phyloP scores from a whole-genome alignment of 495 filamentous ascomycete genomes.

The Tricharina praecox region DNA sequence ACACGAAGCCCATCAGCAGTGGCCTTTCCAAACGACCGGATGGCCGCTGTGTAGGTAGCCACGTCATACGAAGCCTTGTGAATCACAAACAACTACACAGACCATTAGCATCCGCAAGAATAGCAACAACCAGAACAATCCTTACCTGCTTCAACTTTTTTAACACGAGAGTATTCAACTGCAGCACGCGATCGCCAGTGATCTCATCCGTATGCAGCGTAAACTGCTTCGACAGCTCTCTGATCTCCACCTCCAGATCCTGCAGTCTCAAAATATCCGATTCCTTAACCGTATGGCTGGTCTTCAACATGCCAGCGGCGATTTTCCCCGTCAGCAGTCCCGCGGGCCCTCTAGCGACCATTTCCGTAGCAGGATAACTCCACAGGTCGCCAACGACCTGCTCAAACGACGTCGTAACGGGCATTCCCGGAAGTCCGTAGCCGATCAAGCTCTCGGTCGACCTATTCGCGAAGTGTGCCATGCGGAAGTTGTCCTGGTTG shows the following conservation, averaged over 20 bases:
- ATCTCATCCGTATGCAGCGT: constrained; percentile 19
- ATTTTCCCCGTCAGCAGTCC: constrained; percentile 1
- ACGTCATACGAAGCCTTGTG: background rate
- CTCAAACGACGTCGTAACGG: constrained; percentile 12
- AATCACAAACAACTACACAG: constrained; percentile 8
- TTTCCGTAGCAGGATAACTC: background rate
- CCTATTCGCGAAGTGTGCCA: constrained; percentile 21
- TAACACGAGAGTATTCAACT: constrained; percentile 12
- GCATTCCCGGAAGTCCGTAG: constrained; percentile 9
- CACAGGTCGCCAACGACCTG: constrained; percentile 21
- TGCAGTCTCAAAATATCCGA: constrained; percentile 21
- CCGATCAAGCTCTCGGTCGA: constrained; percentile 16
- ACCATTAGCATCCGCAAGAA: constrained; percentile 1
- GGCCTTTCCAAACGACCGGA: background rate
- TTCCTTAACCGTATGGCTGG: constrained; percentile 10
- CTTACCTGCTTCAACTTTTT: constrained; percentile 14
- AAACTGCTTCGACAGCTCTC: constrained; percentile 22
- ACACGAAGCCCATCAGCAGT: background rate
- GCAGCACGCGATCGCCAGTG: constrained; percentile 15
- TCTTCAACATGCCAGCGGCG: constrained; percentile 1
- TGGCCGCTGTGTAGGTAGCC: background rate
- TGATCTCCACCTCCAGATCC: constrained; percentile 24
- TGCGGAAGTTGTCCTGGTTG: constrained; percentile 9
- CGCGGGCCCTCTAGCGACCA: background rate
- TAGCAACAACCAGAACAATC: background rate